Evolutionary conservation across 495 filamentous ascomycete species (phyloP).

Genomic region (Talaromyces wortmannii): DNA sequence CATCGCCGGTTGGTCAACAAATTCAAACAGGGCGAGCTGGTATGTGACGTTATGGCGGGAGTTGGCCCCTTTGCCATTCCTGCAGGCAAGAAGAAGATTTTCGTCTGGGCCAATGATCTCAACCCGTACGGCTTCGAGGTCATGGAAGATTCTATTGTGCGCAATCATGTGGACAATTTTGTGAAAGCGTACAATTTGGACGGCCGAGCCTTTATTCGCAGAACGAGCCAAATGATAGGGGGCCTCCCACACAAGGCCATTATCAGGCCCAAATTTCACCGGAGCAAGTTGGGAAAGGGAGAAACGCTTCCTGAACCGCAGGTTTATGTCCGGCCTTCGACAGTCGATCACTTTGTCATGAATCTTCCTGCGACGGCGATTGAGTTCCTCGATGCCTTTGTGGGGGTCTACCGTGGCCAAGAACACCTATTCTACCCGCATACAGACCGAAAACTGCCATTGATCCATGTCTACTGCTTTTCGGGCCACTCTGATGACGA

Average conservation of each 20-base stretch:
- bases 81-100: slow-evolving; percentile 81
- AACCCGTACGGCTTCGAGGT: slow-evolving; percentile 80
- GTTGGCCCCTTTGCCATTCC: slow-evolving; percentile 94
- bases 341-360: slow-evolving; percentile 90
- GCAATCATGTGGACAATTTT: slow-evolving; percentile 76
- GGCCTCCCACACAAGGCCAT: slow-evolving; percentile 12
- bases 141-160: slow-evolving; percentile 59
- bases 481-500: slow-evolving; percentile 68
- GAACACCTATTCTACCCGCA: slow-evolving; percentile 59
- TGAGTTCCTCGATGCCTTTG: slow-evolving; percentile 78
- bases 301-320: slow-evolving; percentile 22
- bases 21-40: slow-evolving; percentile 78
- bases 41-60: slow-evolving; percentile 96
- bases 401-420: slow-evolving; percentile 67
- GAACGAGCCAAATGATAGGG: slow-evolving; percentile 41
- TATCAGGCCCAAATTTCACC: slow-evolving; percentile 29
- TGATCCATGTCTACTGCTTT: slow-evolving; percentile 92
- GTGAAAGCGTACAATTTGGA: slow-evolving; percentile 76
- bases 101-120: slow-evolving; percentile 95
- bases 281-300: slow-evolving; percentile 11
- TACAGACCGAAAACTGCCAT: slow-evolving; percentile 51
- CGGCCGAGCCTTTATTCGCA: slow-evolving; percentile 70
- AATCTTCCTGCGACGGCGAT: slow-evolving; percentile 89
- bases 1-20: slow-evolving; percentile 72
- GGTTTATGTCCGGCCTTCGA: slow-evolving; percentile 48